Evolutionary conservation across 2,329 filamentous ascomycete genomes (phyloP), one percentile per base, ranked within the genome.

Genomic region (Exophiala lecanii-corni): DNA sequence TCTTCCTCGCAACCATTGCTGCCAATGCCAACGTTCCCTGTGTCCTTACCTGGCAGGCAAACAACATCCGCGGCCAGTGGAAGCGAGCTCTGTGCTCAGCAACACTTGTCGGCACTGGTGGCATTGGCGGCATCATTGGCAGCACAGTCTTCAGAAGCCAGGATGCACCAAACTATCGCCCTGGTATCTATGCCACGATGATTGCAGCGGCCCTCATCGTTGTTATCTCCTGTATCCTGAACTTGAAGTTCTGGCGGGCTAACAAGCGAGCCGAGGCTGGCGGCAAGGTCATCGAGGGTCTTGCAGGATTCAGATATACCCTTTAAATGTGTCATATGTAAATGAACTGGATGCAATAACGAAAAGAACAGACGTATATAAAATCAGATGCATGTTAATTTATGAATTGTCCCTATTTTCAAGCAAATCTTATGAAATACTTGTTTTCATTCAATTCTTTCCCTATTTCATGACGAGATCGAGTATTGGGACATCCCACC

Each of bases 61-160:
- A 91, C 66, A 94, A 92, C 64, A 82, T 94, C 58, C 80, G 85
- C 37, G 87, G 86, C 0, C 86, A 92, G 67, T 92, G 86, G 85
- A 92, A 89, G 69, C 78, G 87, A 31, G 86, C 86, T 1, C 81
- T 50, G 3, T 48, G 48, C 45, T 45, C 40, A 18, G 48, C 49
- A 19, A 41, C 38, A 12, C 32, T 51, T 2, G 42, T 49, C 21
- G 34, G 44, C n/a, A 13, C 31, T 33, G 74, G 6, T 4, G 85
- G 84, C 2, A 69, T 92, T 15, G 86, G 86, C 25, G 86, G 86
- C 25, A 91, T 92, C 49, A 76, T 78, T 1, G 85, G 84, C 17
- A 78, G 76, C 52, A 68, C 86, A 45, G 80, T 91, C 7, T 91
- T 91, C 65, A 73, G 81, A 53, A 47, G 50, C 7, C 56, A 63